phyloP scores from a whole-genome alignment of 2,329 filamentous ascomycete species.

The Xylariaceae sp. region DNA sequence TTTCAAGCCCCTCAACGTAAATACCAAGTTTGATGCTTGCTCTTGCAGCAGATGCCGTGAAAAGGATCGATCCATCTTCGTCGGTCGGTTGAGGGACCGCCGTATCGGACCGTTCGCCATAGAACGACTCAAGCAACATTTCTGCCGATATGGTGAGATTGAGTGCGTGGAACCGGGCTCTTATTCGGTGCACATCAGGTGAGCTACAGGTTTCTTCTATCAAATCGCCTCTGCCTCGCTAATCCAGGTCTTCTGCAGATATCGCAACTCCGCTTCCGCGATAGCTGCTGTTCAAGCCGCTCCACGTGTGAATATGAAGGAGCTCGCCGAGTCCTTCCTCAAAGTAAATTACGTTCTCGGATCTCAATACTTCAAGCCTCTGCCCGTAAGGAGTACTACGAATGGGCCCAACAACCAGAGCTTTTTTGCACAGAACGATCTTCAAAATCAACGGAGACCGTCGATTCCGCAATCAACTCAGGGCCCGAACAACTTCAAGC shows the following conservation, averaged over 20 bases:
- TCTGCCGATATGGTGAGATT: conserved; percentile 17
- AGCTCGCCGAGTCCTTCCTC: not conserved
- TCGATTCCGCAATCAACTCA: no score
- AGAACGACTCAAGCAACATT: conserved; percentile 5
- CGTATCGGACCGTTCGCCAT: not conserved
- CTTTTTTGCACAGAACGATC: not conserved
- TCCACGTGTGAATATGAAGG: not conserved
- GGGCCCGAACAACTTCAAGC: not conserved
- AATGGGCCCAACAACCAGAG: not conserved
- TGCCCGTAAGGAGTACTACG: accelerated
- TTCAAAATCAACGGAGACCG: no score
- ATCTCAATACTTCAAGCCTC: conserved; percentile 9
- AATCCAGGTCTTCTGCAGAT: conserved; percentile 4
- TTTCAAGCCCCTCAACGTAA: accelerated
- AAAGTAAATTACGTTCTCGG: not conserved
- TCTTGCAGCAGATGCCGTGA: conserved; percentile 11
- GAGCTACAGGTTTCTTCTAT: conserved; percentile 1
- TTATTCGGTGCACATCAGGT: not conserved
- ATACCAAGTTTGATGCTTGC: conserved; percentile 21
- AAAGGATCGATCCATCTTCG: conserved; percentile 17
- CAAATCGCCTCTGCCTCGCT: not conserved
- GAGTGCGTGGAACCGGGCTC: not conserved
- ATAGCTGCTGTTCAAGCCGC: conserved; percentile 1
- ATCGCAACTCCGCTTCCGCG: not conserved
- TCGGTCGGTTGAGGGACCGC: conserved; percentile 4